Evolutionary conservation across 495 filamentous ascomycete genomes (phyloP), one percentile per base, ranked within the genome.

Genomic region (Pyrenula massariospora): DNA sequence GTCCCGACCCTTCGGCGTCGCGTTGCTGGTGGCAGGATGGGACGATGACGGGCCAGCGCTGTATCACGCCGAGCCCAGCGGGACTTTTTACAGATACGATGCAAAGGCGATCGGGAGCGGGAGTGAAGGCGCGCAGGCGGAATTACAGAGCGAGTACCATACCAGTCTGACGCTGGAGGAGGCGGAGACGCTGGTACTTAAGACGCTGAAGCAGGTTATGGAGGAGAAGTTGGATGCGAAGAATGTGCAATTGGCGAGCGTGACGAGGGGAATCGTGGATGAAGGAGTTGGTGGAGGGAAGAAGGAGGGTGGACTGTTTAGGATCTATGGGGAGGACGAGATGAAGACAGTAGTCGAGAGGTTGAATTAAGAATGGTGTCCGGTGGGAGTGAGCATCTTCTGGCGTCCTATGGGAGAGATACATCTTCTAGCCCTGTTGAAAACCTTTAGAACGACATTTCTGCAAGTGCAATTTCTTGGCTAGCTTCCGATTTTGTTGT

Each of bases 171-270:
- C 92, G 54, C 86, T 98, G 58, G 74, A 79, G 52, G 93, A 98
- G 69, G 93, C 93, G 21, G 93, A 98, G 73, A 88, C 89, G 1
- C 74, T 98, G 61, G 94, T 97, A 25, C 77, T 98, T 62, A 96
- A 96, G 83, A 98, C 93, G 42, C 72, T 98, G 70, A 98, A 98
- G 80, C 93, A 98, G 75, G 93, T 98, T 54, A 98, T 98, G 93
- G 93, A 98, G 75, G 93, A 98, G 83, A 98, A 97, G 77, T 81
- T 98, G 54, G 93, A 98, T 68, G 78, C 87, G 48, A 97, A 97
- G 81, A 98, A 97, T 66, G 94, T 98, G 62, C 93, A 97, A 79
- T 72, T 98, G 61, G 93, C 93, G 50, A 96, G 91, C 66, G 94
- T 97, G 55, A 98, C 93, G 58, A 95, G 92, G 78, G 91, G 95